These are phyloP conservation scores for Gnetum montanum DNA, from an alignment of 75 land plant species.

Conservation along the genomic window DNA sequence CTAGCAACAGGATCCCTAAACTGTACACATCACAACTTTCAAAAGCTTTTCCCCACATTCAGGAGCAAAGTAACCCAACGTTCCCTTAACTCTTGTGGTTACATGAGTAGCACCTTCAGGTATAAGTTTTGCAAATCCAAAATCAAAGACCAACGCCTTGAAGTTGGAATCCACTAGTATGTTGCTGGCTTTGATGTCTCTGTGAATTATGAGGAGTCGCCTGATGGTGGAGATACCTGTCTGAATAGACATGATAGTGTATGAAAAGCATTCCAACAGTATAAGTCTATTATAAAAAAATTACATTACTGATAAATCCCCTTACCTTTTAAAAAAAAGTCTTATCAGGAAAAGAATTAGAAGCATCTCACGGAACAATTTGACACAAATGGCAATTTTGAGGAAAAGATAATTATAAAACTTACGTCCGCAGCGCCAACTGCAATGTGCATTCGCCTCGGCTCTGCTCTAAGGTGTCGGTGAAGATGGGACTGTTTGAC, in stretches of 20 bases:
- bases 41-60: constrained; percentile 77
- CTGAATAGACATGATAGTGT: not conserved
- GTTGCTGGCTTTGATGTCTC: constrained; percentile 89
- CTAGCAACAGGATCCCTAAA: constrained; percentile 73
- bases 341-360: not conserved
- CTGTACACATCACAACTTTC: constrained; percentile 91
- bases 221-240: constrained; percentile 72
- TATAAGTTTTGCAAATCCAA: constrained; percentile 87
- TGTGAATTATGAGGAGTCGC: constrained; percentile 76
- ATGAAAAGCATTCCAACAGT: too few species aligned
- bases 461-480: too few species aligned
- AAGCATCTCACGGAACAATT: not conserved
- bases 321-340: not conserved
- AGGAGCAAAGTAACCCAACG: constrained; percentile 81
- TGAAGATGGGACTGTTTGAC: too few species aligned
- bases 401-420: too few species aligned
- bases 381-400: not conserved
- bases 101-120: constrained; percentile 77
- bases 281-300: not conserved
- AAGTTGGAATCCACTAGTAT: constrained; percentile 65
- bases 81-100: constrained; percentile 80
- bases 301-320: not conserved
- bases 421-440: not conserved
- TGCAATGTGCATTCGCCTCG: constrained; percentile 1
- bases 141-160: constrained; percentile 75